A percentile compares a stretch with the other conserved stretches of the same genome.
Evolutionary conservation across 768 basidiomycete genomes (phyloP).

Genomic region (Auricularia cornea): DNA sequence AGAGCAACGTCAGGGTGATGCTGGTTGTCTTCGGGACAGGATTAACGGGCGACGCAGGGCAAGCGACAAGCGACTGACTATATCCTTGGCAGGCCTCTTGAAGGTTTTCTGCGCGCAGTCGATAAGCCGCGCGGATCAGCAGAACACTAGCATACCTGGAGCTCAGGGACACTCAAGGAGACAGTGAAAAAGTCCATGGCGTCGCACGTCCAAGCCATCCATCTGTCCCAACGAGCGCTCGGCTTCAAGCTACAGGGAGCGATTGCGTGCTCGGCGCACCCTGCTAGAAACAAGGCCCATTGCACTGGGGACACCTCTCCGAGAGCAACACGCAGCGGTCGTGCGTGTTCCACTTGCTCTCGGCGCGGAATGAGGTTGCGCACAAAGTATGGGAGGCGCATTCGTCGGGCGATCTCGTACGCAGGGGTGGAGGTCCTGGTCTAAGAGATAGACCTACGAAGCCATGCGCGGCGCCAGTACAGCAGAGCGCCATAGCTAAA

Average conservation of each 20-base stretch:
- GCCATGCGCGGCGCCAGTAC: too few relatives aligned
- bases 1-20: not conserved
- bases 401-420: not conserved
- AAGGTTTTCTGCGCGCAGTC: not conserved
- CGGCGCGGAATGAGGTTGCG: conserved; percentile 40
- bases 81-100: conserved; percentile 27
- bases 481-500: too few relatives aligned
- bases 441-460: too few relatives aligned
- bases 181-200: conserved; percentile 82
- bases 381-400: not conserved
- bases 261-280: conserved; percentile 14
- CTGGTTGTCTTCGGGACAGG: not conserved
- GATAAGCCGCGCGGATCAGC: not conserved
- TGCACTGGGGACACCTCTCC: conserved; percentile 40
- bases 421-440: too few relatives aligned
- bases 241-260: conserved; percentile 8
- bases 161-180: conserved; percentile 25
- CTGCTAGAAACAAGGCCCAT: conserved; percentile 51
- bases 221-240: conserved; percentile 34
- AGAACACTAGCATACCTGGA: conserved; percentile 7
- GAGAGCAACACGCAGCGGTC: conserved; percentile 39
- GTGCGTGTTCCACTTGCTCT: conserved; percentile 30
- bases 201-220: conserved; percentile 83
- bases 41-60: not conserved
- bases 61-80: conserved; percentile 26